Base-by-base conservation (phyloP, 495 filamentous ascomycete species). In the Aspergillus funiculosus region DNA sequence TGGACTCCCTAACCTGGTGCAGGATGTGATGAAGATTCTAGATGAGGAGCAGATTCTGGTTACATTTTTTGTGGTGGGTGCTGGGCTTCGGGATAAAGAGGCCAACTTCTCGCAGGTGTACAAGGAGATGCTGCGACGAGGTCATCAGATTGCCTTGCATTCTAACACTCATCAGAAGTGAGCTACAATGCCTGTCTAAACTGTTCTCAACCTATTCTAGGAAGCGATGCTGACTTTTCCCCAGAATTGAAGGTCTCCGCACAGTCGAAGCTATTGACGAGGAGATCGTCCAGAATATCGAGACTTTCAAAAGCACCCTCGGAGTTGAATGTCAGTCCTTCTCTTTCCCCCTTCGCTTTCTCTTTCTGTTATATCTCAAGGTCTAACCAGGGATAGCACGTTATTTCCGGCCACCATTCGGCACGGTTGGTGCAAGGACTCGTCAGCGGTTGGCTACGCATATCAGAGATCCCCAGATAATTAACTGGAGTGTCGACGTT, bases 381-480 rank as follows among this genome's bases (percentile, higher is more conserved):
- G 43, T 29, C 29, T 26, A 39, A 10, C 28, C 25, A 25, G 39
- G 5, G 20, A 38, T 50, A 72, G 67, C 70, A 48, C 60, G 56
- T 46, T 88, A 89, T 69, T 89, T 88, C 74, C 77, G 85, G 1
- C 84, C 85, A 0, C 85, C 85, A 0, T 89, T 84, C 55, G 85
- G 85, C 30, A 87, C 78, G 20, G 77, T 87, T 41, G 85, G 83
- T 5, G 83, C 83, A 4, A 75, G 83, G 25, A 80, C 83, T 64
- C 75, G 85, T 0, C 75, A 86, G 50, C 71, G 79, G 4, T 65
- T 89, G 2, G 76, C 79, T 0, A 63, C 72, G 0, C 57, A 68
- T 7, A 65, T 78, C n/a, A 54, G 60, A 11, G 59, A 75, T 36
- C 68, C 78, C 0, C 72, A 75, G 44, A 79, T 89, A 22, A 77